A percentile compares a stretch with the other conserved stretches of the same genome.
Conservation (phyloP, 139 green algal species). For the Volvox reticuliferus region DNA sequence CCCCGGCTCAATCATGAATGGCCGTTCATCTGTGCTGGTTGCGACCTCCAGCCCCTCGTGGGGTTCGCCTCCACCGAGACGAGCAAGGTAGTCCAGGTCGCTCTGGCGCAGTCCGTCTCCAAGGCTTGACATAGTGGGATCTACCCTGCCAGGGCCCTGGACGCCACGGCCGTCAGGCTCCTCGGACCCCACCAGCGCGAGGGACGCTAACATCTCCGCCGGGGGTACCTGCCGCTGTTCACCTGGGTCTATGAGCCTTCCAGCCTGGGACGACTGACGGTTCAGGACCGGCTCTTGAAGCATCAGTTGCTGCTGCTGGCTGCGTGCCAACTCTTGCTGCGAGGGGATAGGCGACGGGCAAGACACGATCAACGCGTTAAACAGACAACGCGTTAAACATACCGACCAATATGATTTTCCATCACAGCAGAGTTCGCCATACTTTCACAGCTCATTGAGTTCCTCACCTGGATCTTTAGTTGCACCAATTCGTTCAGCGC, state of each 20-base stretch:
- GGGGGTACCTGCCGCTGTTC: neutral
- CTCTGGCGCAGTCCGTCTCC: slow-evolving; percentile 21
- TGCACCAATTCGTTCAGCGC: slow-evolving; percentile 36
- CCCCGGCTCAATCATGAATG: slow-evolving; percentile 7
- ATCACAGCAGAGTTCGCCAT: too few species aligned
- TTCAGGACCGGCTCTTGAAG: neutral
- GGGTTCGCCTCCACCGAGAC: neutral
- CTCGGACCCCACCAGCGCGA: slow-evolving; percentile 18
- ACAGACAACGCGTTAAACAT: too few species aligned
- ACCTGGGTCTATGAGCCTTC: too few species aligned
- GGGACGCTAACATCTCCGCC: neutral
- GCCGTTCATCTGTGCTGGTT: neutral
- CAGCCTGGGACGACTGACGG: neutral
- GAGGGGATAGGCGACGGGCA: neutral
- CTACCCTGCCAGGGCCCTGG: too few species aligned
- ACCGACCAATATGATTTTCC: too few species aligned
- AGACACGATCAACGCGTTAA: neutral
- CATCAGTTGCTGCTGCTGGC: slow-evolving; percentile 3
- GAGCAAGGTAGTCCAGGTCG: slow-evolving; percentile 39
- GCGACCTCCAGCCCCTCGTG: neutral
- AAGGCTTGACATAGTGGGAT: neutral
- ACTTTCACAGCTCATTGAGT: too few species aligned
- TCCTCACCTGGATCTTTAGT: slow-evolving; percentile 31
- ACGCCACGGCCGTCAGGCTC: neutral
- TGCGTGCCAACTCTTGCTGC: slow-evolving; percentile 9